Conservation (phyloP, 2,329 filamentous ascomycete species). For the Phialocephala sp. region DNA sequence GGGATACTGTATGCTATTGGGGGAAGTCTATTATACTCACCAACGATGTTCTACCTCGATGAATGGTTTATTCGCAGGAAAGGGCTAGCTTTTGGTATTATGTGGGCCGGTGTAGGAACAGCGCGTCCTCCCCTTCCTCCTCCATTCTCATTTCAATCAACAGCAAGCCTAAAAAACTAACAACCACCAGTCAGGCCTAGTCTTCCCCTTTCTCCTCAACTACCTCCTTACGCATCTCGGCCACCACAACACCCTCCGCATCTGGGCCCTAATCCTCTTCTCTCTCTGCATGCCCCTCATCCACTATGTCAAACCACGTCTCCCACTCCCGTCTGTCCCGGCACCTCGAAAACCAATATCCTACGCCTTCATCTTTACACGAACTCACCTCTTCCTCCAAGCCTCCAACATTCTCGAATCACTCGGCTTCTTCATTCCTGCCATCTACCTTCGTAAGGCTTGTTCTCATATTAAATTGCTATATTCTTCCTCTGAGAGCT, state of each 20-base stretch:
- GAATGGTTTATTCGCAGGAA: constrained; percentile 56
- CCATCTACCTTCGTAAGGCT: constrained; percentile 55
- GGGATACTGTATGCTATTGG: constrained; percentile 53
- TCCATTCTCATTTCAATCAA: neutral
- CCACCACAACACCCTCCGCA: constrained; percentile 45
- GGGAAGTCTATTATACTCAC: constrained; percentile 48
- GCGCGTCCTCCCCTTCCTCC: constrained; percentile 10
- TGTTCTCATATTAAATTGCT: neutral
- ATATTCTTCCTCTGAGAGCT: too few species aligned
- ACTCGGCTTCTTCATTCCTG: constrained; percentile 60
- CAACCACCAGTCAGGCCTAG: constrained; percentile 32
- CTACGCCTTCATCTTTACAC: constrained; percentile 50
- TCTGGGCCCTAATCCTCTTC: constrained; percentile 36
- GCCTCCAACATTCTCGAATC: constrained; percentile 58
- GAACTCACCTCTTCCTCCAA: constrained; percentile 55
- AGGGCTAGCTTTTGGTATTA: constrained; percentile 55
- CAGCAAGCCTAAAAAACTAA: constrained; percentile 41
- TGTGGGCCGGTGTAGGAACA: constrained; percentile 46
- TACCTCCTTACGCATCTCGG: constrained; percentile 49
- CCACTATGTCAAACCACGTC: constrained; percentile 60
- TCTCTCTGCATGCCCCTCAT: constrained; percentile 53
- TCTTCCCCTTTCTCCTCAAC: constrained; percentile 47
- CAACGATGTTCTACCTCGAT: constrained; percentile 50
- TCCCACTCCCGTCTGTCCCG: constrained; percentile 45
- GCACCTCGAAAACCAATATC: constrained; percentile 10